These are phyloP conservation scores for Ustilago esculenta DNA, from an alignment of 1,284 basidiomycete species.

Conservation along the genomic window DNA sequence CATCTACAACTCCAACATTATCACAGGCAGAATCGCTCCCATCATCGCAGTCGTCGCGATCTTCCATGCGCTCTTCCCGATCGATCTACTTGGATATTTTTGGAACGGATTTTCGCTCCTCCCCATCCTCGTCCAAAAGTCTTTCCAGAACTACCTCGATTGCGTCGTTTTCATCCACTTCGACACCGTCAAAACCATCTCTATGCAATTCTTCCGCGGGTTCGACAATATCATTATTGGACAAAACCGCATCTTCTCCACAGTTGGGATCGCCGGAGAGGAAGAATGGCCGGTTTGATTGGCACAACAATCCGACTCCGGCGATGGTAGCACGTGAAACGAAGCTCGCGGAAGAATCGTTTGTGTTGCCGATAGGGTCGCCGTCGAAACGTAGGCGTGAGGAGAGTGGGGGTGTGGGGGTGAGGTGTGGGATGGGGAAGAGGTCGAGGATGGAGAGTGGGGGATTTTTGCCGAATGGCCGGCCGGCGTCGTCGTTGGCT, in stretches of 20 bases:
- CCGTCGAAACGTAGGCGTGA: conserved; percentile 34
- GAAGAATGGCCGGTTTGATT: conserved; percentile 41
- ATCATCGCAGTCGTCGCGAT: conserved; percentile 16
- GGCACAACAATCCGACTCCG: conserved; percentile 49
- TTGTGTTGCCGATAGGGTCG: conserved; percentile 31
- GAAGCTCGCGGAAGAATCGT: background rate
- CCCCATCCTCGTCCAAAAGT: conserved; percentile 6
- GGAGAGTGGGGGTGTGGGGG: conserved; percentile 18
- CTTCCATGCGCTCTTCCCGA: conserved; percentile 20
- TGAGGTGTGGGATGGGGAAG: background rate
- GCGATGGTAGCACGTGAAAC: conserved; percentile 40
- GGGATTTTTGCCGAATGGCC: conserved; percentile 51
- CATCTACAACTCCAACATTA: conserved; percentile 23
- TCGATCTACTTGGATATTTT: conserved; percentile 49
- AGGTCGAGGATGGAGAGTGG: conserved; percentile 29
- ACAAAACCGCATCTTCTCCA: conserved; percentile 43
- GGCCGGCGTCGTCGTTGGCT: conserved; percentile 54
- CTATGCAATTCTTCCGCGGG: background rate
- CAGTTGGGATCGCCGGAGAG: conserved; percentile 51
- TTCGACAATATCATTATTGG: conserved; percentile 19
- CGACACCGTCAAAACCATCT: conserved; percentile 10
- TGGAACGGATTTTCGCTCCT: conserved; percentile 34
- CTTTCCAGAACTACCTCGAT: conserved; percentile 18
- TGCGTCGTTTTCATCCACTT: conserved; percentile 12
- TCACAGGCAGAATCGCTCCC: conserved; percentile 34